Base-by-base conservation (phyloP, 1,139 yeast species). In the Geotrichum restrictum region DNA sequence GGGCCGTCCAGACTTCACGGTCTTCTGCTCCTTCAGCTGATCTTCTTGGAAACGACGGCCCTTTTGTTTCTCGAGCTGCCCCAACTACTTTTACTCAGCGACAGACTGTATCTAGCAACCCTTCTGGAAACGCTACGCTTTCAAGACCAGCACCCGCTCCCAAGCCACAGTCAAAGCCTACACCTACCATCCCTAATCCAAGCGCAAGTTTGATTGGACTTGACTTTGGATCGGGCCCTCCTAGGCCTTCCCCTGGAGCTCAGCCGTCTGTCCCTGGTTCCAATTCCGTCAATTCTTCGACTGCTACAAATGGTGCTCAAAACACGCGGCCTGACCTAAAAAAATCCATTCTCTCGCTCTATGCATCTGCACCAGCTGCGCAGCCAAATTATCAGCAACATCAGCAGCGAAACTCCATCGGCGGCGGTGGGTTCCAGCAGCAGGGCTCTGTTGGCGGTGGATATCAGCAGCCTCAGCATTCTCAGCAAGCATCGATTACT, bases 331-430 rank as follows among this genome's bases (percentile, higher is more conserved):
- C 85, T n/a, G 97, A 91, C 64, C 77, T 93, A 67, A 93, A 93
- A 66, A 88, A 88, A 70, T 87, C 96, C 1, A 93, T 93, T 57
- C 73, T 93, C 56, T 88, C 97, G 19, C 76, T 93, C 55, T 93
- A 93, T 67, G 85, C 97, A 1, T 78, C 87, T 1, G 88, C 93
- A 27, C 45, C 50, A 21, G 24, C 33, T 18, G 29, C 31, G 2
- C 55, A 37, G 36, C 51, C 41, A 5, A 39, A 16, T 11, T 33
- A 14, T 24, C 40, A 45, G 29, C 40, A 46, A 14, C 29, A 24
- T 24, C 33, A 38, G 27, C 22, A 8, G 4, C n/a, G 27, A n/a
- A n/a, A 8, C 3, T 10, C 10, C n/a, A 39, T 38, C 2, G 47
- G 47, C 22, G 22, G 22, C 19, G 36, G 39, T 2, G 43, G 43